Conservation (phyloP, 331 rosid genomes). For the Rosa hybrid region DNA sequence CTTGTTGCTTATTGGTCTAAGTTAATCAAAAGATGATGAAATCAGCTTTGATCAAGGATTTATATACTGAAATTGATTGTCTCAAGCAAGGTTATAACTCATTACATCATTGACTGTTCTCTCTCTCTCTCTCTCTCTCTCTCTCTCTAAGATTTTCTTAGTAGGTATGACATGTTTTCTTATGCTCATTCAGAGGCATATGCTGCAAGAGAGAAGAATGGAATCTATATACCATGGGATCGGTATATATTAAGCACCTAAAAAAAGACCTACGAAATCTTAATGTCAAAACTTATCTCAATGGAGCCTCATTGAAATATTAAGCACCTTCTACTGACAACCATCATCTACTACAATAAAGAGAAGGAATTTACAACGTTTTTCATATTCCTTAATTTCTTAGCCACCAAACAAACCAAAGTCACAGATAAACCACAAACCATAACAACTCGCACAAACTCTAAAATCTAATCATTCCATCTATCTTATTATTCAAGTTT, state of each 20-base stretch:
- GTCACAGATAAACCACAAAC: not conserved
- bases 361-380: not conserved
- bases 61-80: conserved; percentile 94
- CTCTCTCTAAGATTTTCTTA: not conserved
- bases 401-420: conserved; percentile 3
- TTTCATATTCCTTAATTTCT: not conserved
- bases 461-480: not conserved
- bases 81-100: conserved; percentile 80
- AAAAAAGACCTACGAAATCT: not conserved
- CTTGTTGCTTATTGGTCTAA: conserved; percentile 46
- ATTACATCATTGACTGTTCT: conserved; percentile 16
- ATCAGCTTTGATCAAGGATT: conserved; percentile 95
- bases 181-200: conserved; percentile 68
- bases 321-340: not conserved
- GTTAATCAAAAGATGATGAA: conserved; percentile 99
- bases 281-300: not conserved
- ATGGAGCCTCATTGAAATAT: not conserved
- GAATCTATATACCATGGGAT: conserved; percentile 98
- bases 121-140: too few species aligned
- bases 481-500: not conserved
- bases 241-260: conserved; percentile 41
- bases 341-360: not conserved
- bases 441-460: conserved; percentile 28
- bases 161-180: conserved; percentile 9
- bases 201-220: conserved; percentile 99